phyloP scores from a whole-genome alignment of 2,329 filamentous ascomycete genomes.

The Thielaviopsis cerberus region DNA sequence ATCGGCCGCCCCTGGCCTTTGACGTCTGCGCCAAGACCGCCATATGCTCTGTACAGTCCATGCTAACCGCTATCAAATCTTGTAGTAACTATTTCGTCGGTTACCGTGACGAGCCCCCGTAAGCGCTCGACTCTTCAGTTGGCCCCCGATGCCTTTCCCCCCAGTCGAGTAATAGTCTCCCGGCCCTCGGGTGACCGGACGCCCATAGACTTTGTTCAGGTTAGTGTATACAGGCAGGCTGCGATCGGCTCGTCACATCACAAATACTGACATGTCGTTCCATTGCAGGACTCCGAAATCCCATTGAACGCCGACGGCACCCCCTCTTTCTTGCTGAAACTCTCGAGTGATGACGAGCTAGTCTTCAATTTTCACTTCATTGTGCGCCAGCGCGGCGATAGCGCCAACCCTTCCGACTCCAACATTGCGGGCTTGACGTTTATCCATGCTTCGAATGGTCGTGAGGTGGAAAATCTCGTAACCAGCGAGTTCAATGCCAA shows the following conservation, averaged over 20 bases:
- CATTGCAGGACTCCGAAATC: background rate
- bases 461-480: constrained; percentile 81
- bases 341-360: constrained; percentile 81
- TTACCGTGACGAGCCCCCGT: constrained; percentile 63
- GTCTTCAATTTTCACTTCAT: constrained; percentile 86
- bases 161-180: constrained; percentile 54
- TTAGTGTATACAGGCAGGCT: constrained; percentile 25
- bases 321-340: constrained; percentile 54
- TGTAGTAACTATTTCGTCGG: constrained; percentile 69
- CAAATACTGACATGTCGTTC: background rate
- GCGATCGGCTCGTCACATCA: background rate
- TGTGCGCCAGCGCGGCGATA: constrained; percentile 40
- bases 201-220: constrained; percentile 82
- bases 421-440: constrained; percentile 78
- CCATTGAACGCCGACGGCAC: constrained; percentile 7
- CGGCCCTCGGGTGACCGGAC: constrained; percentile 54
- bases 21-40: background rate
- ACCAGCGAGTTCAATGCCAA: constrained; percentile 93
- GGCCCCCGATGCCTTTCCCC: constrained; percentile 72
- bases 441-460: constrained; percentile 67
- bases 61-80: background rate
- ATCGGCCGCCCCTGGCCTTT: background rate
- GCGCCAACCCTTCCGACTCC: constrained; percentile 42
- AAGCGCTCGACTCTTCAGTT: constrained; percentile 61
- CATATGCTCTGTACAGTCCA: background rate